Evolutionary conservation across 192 early-diverging fungal species (phyloP).

Genomic region (Radiomyces spectabilis): DNA sequence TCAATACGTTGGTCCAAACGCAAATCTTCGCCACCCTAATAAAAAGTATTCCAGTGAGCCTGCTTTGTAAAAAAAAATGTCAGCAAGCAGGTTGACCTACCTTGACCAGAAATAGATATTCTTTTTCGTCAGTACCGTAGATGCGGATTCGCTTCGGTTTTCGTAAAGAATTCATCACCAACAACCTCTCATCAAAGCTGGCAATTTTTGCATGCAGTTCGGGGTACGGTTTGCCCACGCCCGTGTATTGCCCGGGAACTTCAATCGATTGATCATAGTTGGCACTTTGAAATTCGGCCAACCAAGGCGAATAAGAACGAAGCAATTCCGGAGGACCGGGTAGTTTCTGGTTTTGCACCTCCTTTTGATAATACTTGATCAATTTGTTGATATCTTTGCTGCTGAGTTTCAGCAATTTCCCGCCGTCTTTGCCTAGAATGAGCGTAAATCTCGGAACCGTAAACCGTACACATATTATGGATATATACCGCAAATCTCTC

Average conservation of each 20-base stretch:
- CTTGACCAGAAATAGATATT: slow-evolving; percentile 70
- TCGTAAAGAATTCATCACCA: slow-evolving; percentile 65
- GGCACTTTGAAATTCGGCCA: slow-evolving; percentile 27
- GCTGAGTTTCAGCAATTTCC: slow-evolving; percentile 33
- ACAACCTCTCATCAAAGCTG: slow-evolving; percentile 51
- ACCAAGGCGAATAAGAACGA: slow-evolving; percentile 64
- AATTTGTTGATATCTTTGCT: slow-evolving; percentile 38
- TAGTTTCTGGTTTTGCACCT: slow-evolving; percentile 36
- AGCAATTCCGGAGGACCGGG: slow-evolving; percentile 33
- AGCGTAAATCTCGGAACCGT: background rate
- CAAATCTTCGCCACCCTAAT: slow-evolving; percentile 74
- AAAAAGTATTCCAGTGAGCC: too few relatives aligned
- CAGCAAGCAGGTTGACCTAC: too few relatives aligned
- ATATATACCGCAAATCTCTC: slow-evolving; percentile 28
- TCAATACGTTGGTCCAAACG: slow-evolving; percentile 72
- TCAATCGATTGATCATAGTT: slow-evolving; percentile 42
- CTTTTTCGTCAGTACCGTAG: slow-evolving; percentile 65
- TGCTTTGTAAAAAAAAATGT: too few relatives aligned
- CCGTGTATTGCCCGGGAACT: slow-evolving; percentile 71
- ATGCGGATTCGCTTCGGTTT: slow-evolving; percentile 66
- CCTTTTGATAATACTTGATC: slow-evolving; percentile 30
- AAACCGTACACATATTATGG: background rate
- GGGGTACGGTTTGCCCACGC: slow-evolving; percentile 42
- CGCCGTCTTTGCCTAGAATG: slow-evolving; percentile 42
- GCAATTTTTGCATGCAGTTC: slow-evolving; percentile 52